phyloP scores from a whole-genome alignment of 805 yeast genomes.

The Suhomyces sp. region DNA sequence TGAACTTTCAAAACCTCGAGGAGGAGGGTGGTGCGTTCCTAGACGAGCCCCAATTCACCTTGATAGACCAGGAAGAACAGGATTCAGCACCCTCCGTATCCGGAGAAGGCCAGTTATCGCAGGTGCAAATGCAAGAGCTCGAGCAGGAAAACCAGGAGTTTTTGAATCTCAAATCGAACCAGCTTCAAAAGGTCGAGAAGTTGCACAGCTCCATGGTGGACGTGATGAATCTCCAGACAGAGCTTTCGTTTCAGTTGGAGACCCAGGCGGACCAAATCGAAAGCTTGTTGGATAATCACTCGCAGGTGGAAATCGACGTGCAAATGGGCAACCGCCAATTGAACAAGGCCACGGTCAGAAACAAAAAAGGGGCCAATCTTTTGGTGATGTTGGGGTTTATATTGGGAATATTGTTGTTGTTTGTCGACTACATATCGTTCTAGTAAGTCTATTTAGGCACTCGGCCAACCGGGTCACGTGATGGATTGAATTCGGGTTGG shows the following conservation, averaged over 20 bases:
- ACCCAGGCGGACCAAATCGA: conserved; percentile 70
- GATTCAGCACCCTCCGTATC: neutral
- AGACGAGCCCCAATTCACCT: neutral
- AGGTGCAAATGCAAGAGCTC: conserved; percentile 57
- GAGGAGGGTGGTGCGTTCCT: conserved; percentile 18
- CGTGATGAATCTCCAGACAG: conserved; percentile 71
- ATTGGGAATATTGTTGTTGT: conserved; percentile 54
- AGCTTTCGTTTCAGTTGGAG: conserved; percentile 67
- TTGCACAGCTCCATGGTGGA: conserved; percentile 66
- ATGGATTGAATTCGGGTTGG: too few species aligned
- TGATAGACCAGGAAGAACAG: neutral
- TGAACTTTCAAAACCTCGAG: conserved; percentile 42
- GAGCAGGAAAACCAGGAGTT: conserved; percentile 58
- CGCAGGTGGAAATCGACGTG: conserved; percentile 62
- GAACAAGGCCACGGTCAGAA: conserved; percentile 62
- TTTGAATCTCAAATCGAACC: conserved; percentile 54
- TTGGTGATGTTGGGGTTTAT: conserved; percentile 54
- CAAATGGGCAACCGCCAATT: conserved; percentile 68
- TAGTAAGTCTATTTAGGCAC: neutral
- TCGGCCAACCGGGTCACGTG: too few species aligned
- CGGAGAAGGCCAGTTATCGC: conserved; percentile 27
- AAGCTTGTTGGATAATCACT: conserved; percentile 62
- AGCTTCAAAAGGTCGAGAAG: conserved; percentile 56
- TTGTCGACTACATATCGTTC: conserved; percentile 46
- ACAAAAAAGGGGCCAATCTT: conserved; percentile 55